Conservation (phyloP, 2,329 filamentous ascomycete species). For the Sporothrix mexicana region DNA sequence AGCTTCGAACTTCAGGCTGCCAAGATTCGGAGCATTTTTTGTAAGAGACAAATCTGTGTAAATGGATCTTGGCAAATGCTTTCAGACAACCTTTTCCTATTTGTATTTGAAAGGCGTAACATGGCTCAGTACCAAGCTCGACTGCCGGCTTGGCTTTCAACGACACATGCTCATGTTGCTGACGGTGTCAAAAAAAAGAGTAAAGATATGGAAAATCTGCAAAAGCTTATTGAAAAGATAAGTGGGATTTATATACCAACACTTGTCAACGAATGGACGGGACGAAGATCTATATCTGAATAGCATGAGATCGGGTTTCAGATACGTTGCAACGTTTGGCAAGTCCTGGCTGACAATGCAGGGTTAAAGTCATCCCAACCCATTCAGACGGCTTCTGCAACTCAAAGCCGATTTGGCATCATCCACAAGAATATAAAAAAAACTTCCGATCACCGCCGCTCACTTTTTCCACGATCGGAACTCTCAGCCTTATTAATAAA, state of each 20-base stretch:
- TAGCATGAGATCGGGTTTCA: too few relatives aligned
- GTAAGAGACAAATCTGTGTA: not conserved
- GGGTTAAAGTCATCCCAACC: too few relatives aligned
- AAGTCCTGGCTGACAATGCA: not conserved
- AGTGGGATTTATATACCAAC: too few relatives aligned
- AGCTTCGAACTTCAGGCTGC: not conserved
- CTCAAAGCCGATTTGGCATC: not conserved
- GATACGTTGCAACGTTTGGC: too few relatives aligned
- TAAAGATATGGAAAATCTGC: not conserved
- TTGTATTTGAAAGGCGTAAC: constrained; percentile 5
- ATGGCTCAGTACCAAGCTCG: not conserved
- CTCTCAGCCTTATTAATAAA: constrained; percentile 9
- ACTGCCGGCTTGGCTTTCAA: constrained; percentile 11
- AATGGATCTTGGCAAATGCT: not conserved
- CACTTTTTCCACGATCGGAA: not conserved
- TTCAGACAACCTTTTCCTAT: constrained; percentile 7
- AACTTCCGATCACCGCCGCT: not conserved
- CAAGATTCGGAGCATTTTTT: constrained; percentile 5
- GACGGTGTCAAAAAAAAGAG: not conserved
- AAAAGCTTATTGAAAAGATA: too few relatives aligned
- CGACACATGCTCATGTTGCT: not conserved
- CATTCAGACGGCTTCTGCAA: too few relatives aligned
- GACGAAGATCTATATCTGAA: too few relatives aligned
- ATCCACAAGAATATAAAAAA: not conserved
- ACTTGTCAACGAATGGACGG: too few relatives aligned